Percentiles rank a stretch among this genome's conserved stretches.
These are phyloP conservation scores for Tuber melanosporum DNA, from an alignment of 495 filamentous ascomycete genomes.

Conservation along the genomic window DNA sequence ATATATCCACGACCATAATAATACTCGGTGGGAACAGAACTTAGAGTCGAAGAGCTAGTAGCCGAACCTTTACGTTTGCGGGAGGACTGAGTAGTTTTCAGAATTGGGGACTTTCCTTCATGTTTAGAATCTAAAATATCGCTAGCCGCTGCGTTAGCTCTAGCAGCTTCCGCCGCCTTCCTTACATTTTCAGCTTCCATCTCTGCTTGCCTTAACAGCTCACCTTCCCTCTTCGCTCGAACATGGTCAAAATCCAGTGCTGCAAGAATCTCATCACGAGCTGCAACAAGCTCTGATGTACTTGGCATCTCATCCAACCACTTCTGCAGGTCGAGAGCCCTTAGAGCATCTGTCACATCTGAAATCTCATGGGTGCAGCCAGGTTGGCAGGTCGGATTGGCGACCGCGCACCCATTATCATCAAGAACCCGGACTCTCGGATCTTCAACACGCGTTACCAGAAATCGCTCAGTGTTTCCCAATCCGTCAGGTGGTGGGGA, in stretches of 20 bases:
- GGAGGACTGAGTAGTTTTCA: background rate
- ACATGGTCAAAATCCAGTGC: background rate
- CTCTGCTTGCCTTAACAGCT: background rate
- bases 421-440: background rate
- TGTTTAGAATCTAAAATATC: background rate
- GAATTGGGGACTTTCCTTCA: background rate
- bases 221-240: background rate
- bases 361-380: background rate
- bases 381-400: background rate
- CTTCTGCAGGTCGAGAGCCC: background rate
- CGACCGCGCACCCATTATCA: background rate
- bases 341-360: background rate
- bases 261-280: background rate
- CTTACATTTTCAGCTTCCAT: no score
- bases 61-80: background rate
- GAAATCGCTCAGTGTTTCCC: background rate
- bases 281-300: background rate
- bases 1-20: background rate
- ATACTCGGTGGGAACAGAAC: background rate
- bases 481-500: accelerated
- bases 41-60: background rate
- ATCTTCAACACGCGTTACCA: background rate
- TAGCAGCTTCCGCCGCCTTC: background rate
- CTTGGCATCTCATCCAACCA: background rate
- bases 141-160: background rate